Evolutionary conservation across 2,329 filamentous ascomycete genomes (phyloP), one percentile per base, ranked within the genome.

Genomic region (Epicoccum nigrum): DNA sequence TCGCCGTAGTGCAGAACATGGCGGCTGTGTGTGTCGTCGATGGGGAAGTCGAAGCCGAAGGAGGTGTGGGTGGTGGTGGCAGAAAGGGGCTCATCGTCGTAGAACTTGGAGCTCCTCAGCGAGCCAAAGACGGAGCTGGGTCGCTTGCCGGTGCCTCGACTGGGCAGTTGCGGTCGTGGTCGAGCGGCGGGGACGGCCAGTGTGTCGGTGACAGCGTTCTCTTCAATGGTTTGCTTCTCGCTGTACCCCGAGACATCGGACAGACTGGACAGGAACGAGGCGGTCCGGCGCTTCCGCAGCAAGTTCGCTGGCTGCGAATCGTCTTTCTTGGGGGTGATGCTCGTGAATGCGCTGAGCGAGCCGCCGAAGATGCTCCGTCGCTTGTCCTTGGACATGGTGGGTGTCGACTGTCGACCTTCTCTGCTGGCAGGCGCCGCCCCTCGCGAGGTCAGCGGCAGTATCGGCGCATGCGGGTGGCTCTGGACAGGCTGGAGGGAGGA

Each of bases 1-100:
- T 88, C 86, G 30, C 86, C 87, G 73, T 88, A 83, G 56, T 86
- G 81, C 30, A 88, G 71, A 16, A 89, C 83, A 23, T 77, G 65
- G 44, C 67, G 63, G 30, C 62, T 63, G 48, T 63, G 65, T 17
- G 62, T 54, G 2, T 65, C 58, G n/a, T 78, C 78, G 15, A 75
- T 75, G 42, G 70, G 55, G 25, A 81, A 71, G 44, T 61, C 60
- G 40, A 66, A 61, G 39, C 67, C 62, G 23, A 81, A 67, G 17
- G 71, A 67, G 8, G 73, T 71, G 45, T 78, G 80, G 12, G 81
- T 82, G 32, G 80, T 78, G n/a, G 77, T 76, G 4, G 77, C 69
- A 9, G 76, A 76, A 19, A 79, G 65, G 7, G 76, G 74, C 51
- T 79, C 77, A 34, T 82, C 80, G 37, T 82, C 79, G 32, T 82